Base-by-base conservation (phyloP, 179 eudicot genomes). In the Heliamphora pulchella region DNA sequence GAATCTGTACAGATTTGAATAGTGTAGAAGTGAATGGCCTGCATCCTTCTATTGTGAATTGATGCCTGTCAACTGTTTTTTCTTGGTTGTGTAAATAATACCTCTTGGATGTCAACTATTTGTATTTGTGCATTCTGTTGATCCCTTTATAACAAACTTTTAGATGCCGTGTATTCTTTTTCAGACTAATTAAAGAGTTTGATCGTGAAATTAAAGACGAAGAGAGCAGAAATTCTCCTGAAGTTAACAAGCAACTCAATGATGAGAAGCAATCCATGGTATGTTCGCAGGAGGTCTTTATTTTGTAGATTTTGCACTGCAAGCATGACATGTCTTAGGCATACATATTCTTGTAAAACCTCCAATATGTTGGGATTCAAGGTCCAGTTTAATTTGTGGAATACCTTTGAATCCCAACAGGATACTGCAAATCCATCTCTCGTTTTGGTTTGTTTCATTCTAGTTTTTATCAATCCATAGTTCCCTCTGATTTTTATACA, bases 171-270 rank as follows among this genome's bases (percentile, higher is more conserved):
- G 78, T 64, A 41, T 61, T 59, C 4, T 70, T 74, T 74, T 81
- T 77, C 79, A 95, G 98, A 85, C 84, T 95, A 74, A 86, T 95
- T 78, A 95, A 95, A 85, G 98, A 95, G 83, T 95, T 95, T 90
- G 98, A 95, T 87, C 97, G 97, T 41, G 97, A 93, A 86, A 88
- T 93, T 80, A 93, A 95, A 88, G 98, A 94, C 55, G 97, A 93
- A 83, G 97, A 94, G 85, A 71, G 86, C 59, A 88, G 82, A 88
- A 93, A 85, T 82, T 80, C 94, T 48, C 92, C 94, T 68, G 98
- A 93, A 81, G 90, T 93, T 77, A 90, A 84, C 84, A 94, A 94
- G 88, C 90, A 90, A 82, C 94, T 94, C 48, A 94, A 94, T 68
- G 98, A 94, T 80, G 97, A 91, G 90, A 93, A 91, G 87, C 98